phyloP scores from a whole-genome alignment of 2,329 filamentous ascomycete genomes.

The Fusarium hostae region DNA sequence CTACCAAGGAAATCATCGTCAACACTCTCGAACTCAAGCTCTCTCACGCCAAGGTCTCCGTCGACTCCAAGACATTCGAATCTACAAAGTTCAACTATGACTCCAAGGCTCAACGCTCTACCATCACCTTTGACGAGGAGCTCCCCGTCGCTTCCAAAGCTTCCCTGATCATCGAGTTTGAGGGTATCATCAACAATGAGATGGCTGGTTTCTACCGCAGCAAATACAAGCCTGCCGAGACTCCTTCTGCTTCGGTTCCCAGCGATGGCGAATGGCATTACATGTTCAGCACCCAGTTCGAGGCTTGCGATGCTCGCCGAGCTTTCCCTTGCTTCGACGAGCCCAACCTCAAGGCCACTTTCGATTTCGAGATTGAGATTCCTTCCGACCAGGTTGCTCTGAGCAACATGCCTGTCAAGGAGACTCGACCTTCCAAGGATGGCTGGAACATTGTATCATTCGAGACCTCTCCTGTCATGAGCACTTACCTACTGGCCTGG shows the following conservation, averaged over 20 bases:
- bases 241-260: constrained; percentile 80
- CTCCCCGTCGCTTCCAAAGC: constrained; percentile 75
- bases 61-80: constrained; percentile 66
- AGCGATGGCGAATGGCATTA: constrained; percentile 74
- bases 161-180: constrained; percentile 75
- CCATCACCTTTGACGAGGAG: constrained; percentile 78
- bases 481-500: constrained; percentile 91
- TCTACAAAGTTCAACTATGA: constrained; percentile 81
- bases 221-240: constrained; percentile 85
- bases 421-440: constrained; percentile 65
- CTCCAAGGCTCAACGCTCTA: constrained; percentile 83
- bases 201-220: constrained; percentile 96
- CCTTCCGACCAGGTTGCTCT: constrained; percentile 88
- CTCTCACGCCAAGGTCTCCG: constrained; percentile 68
- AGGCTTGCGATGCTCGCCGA: constrained; percentile 92
- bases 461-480: constrained; percentile 88
- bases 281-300: constrained; percentile 97
- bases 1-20: constrained; percentile 80
- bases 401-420: constrained; percentile 95
- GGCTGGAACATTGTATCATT: constrained; percentile 82
- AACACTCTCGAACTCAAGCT: constrained; percentile 89
- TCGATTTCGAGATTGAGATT: constrained; percentile 92
- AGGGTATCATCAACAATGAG: constrained; percentile 85
- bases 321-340: constrained; percentile 99
- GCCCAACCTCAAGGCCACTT: constrained; percentile 95